Conservation (phyloP, 805 yeast genomes). For the Scheffersomyces stipitis region DNA sequence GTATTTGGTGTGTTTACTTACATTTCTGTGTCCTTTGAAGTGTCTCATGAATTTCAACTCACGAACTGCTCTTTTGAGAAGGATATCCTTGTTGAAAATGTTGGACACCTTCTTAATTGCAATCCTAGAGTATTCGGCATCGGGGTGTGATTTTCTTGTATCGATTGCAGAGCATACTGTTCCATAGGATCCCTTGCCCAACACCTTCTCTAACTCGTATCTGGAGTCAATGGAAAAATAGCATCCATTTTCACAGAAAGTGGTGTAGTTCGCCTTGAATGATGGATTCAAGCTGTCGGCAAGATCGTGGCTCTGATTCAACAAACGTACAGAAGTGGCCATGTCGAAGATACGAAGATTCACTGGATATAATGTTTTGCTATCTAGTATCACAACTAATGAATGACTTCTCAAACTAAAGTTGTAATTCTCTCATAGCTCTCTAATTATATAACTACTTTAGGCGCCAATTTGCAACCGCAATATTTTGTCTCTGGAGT, state of each 20-base stretch:
- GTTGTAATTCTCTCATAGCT: too few relatives aligned
- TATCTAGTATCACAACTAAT: too few relatives aligned
- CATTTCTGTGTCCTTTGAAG: slow-evolving; percentile 83
- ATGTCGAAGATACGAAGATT: too few relatives aligned
- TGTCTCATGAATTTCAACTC: slow-evolving; percentile 79
- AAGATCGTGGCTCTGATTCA: too few relatives aligned
- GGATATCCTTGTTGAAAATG: slow-evolving; percentile 64
- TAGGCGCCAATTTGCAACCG: too few relatives aligned
- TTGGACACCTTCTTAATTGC: slow-evolving; percentile 82
- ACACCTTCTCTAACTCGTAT: slow-evolving; percentile 54
- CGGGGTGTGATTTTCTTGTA: slow-evolving; percentile 22
- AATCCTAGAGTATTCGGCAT: slow-evolving; percentile 29
- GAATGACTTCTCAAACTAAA: too few relatives aligned
- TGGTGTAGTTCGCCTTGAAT: too few relatives aligned
- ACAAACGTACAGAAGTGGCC: too few relatives aligned
- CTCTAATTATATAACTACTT: too few relatives aligned
- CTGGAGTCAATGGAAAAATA: slow-evolving; percentile 63
- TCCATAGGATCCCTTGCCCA: slow-evolving; percentile 89
- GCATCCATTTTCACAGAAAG: slow-evolving; percentile 37
- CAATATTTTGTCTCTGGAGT: too few relatives aligned
- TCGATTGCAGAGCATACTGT: slow-evolving; percentile 77
- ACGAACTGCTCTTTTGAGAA: slow-evolving; percentile 76
- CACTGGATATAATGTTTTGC: too few relatives aligned
- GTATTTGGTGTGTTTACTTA: slow-evolving; percentile 16
- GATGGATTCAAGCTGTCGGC: too few relatives aligned